Base-by-base conservation (phyloP, 2,329 filamentous ascomycete species). In the Ceratocystis eucalypticola region DNA sequence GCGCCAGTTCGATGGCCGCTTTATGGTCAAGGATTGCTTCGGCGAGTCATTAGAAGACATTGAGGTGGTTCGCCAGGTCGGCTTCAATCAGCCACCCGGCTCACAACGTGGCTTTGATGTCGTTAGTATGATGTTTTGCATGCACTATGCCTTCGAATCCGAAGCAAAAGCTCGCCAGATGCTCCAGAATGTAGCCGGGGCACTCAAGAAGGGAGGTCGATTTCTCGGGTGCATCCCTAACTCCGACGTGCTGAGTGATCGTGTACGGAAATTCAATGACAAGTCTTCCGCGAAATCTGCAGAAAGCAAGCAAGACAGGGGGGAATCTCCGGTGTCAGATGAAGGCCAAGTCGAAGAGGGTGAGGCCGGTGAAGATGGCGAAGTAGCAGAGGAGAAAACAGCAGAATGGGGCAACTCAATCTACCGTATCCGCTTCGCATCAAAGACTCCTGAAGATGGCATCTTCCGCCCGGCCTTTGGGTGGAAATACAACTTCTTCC, bases 61-160 rank as follows among this genome's bases (percentile, higher is more conserved):
- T 57, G 84, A 87, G 15, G 88, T 96, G 70, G 81, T 99, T 62
- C 84, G 84, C 62, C 84, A 96, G 66, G 91, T 99, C 37, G 94
- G 94, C 25, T 96, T 96, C 71, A 89, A 96, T 72, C 80, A 83
- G 0, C 87, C 86, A 78, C 71, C 89, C 79, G 65, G 65, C 57
- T 75, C 86, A 69, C 84, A 84, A 65, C 88, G 88, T 66, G 92
- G 93, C 3, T 99, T 97, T 71, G 94, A 99, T 74, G 89, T 97
- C 53, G 93, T 99, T 69, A 91, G 88, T 73, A 96, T 96, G 84
- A 99, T 99, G 94, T 99, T 99, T 76, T 95, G 91, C 72, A 94
- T 99, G 86, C 94, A 99, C 77, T 99, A 99, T 75, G 92, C 94
- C 5, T 99, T 97, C 71, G 94, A 97, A 78, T 90, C 81, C 64